Conservation (phyloP, 1,284 basidiomycete species). For the Ustilago nuda region DNA sequence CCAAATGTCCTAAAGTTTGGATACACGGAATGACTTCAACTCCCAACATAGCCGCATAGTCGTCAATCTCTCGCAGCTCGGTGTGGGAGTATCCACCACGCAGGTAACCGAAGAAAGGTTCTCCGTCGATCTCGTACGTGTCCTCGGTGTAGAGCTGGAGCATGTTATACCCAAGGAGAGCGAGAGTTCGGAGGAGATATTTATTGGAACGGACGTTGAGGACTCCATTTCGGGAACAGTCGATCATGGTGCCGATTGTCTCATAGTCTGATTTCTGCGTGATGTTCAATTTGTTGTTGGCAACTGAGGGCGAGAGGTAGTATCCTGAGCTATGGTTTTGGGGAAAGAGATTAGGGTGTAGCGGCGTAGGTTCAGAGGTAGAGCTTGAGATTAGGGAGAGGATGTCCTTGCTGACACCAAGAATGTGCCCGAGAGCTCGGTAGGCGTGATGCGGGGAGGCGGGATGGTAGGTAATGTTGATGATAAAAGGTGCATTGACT, state of each 20-base stretch:
- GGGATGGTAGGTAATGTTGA: slow-evolving; percentile 21
- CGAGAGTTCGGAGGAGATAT: slow-evolving; percentile 63
- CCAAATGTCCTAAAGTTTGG: slow-evolving; percentile 70
- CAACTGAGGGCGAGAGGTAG: slow-evolving; percentile 21
- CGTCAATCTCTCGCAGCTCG: slow-evolving; percentile 68
- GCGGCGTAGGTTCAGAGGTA: neutral
- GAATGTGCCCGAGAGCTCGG: slow-evolving; percentile 52
- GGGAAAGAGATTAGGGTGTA: slow-evolving; percentile 38
- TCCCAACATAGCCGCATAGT: slow-evolving; percentile 61
- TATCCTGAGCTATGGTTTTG: neutral
- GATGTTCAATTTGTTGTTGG: slow-evolving; percentile 33
- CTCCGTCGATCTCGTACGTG: slow-evolving; percentile 68
- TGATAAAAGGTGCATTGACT: slow-evolving; percentile 16
- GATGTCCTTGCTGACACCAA: slow-evolving; percentile 37
- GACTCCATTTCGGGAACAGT: slow-evolving; percentile 70
- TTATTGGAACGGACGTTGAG: slow-evolving; percentile 63
- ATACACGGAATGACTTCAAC: slow-evolving; percentile 66
- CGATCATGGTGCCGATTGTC: slow-evolving; percentile 70
- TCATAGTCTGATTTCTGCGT: slow-evolving; percentile 45
- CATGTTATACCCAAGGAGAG: slow-evolving; percentile 69
- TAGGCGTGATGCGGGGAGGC: slow-evolving; percentile 45
- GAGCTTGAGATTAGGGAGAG: slow-evolving; percentile 5
- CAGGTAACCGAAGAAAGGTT: slow-evolving; percentile 70
- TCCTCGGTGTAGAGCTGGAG: slow-evolving; percentile 68
- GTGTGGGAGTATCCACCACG: slow-evolving; percentile 58